Evolutionary conservation across 805 yeast genomes (phyloP).

Genomic region (Saturnispora serradocipensis): DNA sequence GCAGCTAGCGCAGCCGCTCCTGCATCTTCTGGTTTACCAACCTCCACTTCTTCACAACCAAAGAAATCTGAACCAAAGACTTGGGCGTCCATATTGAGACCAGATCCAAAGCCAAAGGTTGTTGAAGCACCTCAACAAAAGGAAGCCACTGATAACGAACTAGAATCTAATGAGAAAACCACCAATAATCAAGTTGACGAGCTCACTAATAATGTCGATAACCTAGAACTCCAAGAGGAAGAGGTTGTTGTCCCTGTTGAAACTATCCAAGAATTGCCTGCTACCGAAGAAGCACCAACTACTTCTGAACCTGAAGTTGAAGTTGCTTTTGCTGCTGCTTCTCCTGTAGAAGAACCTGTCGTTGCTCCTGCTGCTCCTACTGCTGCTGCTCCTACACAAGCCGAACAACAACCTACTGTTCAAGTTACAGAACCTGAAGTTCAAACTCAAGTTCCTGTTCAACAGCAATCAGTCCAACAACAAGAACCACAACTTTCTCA

Average conservation of each 20-base stretch:
- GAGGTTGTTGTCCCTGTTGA: constrained; percentile 1
- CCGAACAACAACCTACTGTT: constrained; percentile 7
- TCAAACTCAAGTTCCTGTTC: constrained; percentile 8
- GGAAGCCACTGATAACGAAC: constrained; percentile 11
- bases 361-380: constrained; percentile 3
- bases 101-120: constrained; percentile 14
- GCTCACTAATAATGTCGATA: constrained; percentile 3
- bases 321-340: constrained; percentile 15
- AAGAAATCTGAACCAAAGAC: constrained; percentile 20
- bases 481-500: constrained; percentile 17
- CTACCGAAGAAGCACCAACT: constrained; percentile 4
- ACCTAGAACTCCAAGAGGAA: constrained; percentile 7
- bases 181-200: neutral
- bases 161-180: neutral
- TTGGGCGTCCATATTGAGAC: constrained; percentile 16
- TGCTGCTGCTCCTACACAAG: constrained; percentile 9
- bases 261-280: neutral
- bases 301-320: constrained; percentile 30
- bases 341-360: constrained; percentile 5
- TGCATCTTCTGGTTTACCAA: neutral
- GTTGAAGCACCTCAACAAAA: constrained; percentile 6
- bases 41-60: constrained; percentile 7
- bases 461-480: constrained; percentile 11
- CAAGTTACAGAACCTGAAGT: constrained; percentile 5
- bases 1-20: neutral